phyloP scores from a whole-genome alignment of 352 stramenopile genomes.

The Blastocystis sp. region DNA sequence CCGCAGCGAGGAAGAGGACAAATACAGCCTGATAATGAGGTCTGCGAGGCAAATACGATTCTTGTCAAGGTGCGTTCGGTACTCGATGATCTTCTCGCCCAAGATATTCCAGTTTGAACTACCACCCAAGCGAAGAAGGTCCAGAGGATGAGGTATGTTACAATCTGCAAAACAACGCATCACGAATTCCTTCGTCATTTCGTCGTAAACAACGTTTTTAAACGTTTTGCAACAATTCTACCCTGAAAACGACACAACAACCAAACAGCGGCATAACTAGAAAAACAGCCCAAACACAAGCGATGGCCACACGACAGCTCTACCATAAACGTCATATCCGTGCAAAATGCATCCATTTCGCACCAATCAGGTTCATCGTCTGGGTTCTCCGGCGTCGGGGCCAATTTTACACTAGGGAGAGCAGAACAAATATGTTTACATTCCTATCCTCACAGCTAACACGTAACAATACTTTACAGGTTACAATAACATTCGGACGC shows the following conservation, averaged over 20 bases:
- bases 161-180: constrained; percentile 60
- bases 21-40: neutral
- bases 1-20: constrained; percentile 55
- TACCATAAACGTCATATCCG: constrained; percentile 53
- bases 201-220: constrained; percentile 27
- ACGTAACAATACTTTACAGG: neutral
- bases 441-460: neutral
- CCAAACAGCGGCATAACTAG: constrained; percentile 6
- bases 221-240: constrained; percentile 43
- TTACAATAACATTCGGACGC: constrained; percentile 4
- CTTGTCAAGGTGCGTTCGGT: constrained; percentile 16
- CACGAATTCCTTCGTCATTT: neutral
- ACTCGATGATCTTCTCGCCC: constrained; percentile 44
- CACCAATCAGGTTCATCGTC: constrained; percentile 14
- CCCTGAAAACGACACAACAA: neutral
- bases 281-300: constrained; percentile 35
- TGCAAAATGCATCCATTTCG: constrained; percentile 56
- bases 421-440: constrained; percentile 45
- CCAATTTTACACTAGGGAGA: neutral
- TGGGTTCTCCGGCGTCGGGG: neutral
- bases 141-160: constrained; percentile 13
- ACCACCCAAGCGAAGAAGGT: constrained; percentile 44
- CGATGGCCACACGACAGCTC: constrained; percentile 44
- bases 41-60: neutral
- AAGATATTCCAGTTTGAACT: constrained; percentile 28